phyloP scores from a whole-genome alignment of 306 rosid genomes.

The Hippophae gyantsensis region DNA sequence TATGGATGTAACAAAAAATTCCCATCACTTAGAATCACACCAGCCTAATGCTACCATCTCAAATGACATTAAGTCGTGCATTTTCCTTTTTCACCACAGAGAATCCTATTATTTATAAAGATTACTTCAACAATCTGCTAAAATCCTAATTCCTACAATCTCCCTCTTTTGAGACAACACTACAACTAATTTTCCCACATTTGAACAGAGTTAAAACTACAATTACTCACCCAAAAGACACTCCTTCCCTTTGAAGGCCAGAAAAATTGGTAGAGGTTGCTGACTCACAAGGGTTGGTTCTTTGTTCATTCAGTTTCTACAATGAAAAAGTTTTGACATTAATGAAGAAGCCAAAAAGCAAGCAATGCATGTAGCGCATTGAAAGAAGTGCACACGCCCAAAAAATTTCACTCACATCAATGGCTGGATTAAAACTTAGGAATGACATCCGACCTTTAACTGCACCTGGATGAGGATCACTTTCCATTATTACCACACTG shows the following conservation, averaged over 20 bases:
- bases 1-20: too few relatives aligned
- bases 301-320: constrained; percentile 76
- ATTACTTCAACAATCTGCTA: too few relatives aligned
- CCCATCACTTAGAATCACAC: too few relatives aligned
- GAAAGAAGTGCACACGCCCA: constrained; percentile 11
- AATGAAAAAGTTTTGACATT: constrained; percentile 28
- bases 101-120: too few relatives aligned
- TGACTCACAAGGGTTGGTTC: constrained; percentile 33
- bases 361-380: constrained; percentile 3
- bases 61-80: too few relatives aligned
- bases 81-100: too few relatives aligned
- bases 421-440: constrained; percentile 68
- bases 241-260: constrained; percentile 36
- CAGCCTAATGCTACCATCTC: too few relatives aligned
- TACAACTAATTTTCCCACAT: not conserved
- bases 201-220: constrained; percentile 1
- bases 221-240: constrained; percentile 41
- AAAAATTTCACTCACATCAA: constrained; percentile 70
- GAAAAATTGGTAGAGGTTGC: constrained; percentile 32
- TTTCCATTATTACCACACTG: constrained; percentile 79
- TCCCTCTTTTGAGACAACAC: too few relatives aligned
- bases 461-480: constrained; percentile 86
- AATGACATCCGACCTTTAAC: constrained; percentile 80
- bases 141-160: too few relatives aligned
- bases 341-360: constrained; percentile 7